Base-by-base conservation (phyloP, 169 alveolate genomes). In the Cryptosporidium sp. region DNA sequence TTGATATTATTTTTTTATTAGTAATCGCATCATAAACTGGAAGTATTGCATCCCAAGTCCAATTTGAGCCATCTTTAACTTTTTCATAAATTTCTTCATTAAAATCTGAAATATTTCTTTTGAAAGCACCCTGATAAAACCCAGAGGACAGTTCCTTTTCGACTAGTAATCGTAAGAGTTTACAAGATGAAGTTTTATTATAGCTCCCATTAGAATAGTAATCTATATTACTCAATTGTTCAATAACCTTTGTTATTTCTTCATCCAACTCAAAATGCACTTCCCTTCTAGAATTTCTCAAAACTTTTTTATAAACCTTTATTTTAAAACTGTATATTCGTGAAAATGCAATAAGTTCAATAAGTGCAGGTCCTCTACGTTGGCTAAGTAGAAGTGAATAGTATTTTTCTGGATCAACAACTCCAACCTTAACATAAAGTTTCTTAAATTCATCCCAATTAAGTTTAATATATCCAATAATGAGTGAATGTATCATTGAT, bases 271-370 rank as follows among this genome's bases (percentile, higher is more conserved):
- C 67, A 62, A 80, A 80, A 45, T 62, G 52, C 43, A 80, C 62
- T 16, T 21, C 52, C 23, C 69, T 23, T 31, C 18, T 29, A 0
- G 74, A 43, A 43, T 37, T 43, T 37, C 29, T 52, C 5, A 31
- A 6, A 18, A 73, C 35, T 23, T 43, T 61, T 65, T 80, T 65
- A 80, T 80, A 80, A 39, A 80, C 7, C 41, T n/a, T 41, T 0
- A 80, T 45, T n/a, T 74, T 61, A 43, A 80, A 39, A 21, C 43
- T 35, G 31, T 80, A 80, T 3, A 80, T 48, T 14, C 69, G 61
- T n/a, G 74, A 58, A 62, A 65, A 62, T 39, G 89, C 89, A 21
- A 80, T 80, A 39, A 80, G 62, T 33, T 80, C 89, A 39, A 80
- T 80, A 10, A 80, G 21, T 6, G 58, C 74, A 26, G 89, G 89